phyloP scores from a whole-genome alignment of 2,329 filamentous ascomycete species.

The Fusarium sp. region DNA sequence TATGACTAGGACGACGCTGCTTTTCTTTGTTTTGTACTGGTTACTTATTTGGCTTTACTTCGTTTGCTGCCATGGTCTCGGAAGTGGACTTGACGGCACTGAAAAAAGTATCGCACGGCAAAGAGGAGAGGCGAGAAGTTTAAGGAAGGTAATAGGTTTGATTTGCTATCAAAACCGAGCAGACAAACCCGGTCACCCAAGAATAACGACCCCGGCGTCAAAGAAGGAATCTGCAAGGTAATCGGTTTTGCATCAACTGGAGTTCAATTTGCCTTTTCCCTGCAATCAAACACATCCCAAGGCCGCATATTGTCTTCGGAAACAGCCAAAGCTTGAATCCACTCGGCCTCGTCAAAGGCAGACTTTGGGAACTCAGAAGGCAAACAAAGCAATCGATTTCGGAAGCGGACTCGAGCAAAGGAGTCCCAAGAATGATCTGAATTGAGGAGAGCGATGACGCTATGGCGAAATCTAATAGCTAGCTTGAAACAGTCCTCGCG shows the following conservation, averaged over 20 bases:
- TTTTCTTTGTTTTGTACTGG: conserved; percentile 34
- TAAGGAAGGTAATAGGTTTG: conserved; percentile 43
- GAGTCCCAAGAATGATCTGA: conserved; percentile 40
- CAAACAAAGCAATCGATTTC: conserved; percentile 38
- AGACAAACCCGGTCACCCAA: conserved; percentile 33
- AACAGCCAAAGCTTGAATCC: conserved; percentile 45
- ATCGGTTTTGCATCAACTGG: conserved; percentile 43
- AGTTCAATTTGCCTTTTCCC: conserved; percentile 44
- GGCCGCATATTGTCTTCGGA: conserved; percentile 40
- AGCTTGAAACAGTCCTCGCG: conserved; percentile 49
- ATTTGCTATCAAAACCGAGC: conserved; percentile 41
- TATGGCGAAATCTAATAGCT: conserved; percentile 52
- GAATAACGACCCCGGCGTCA: conserved; percentile 31
- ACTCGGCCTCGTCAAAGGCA: conserved; percentile 47
- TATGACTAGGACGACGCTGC: conserved; percentile 47
- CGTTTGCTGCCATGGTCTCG: conserved; percentile 6
- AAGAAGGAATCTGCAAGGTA: conserved; percentile 31
- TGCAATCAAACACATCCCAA: conserved; percentile 37
- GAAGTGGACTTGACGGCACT: background rate
- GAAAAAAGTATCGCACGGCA: conserved; percentile 6
- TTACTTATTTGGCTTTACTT: conserved; percentile 32
- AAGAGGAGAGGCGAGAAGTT: conserved; percentile 19
- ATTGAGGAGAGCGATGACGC: conserved; percentile 49
- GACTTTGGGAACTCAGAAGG: conserved; percentile 40
- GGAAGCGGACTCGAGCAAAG: conserved; percentile 42